phyloP scores from a whole-genome alignment of 129 eudicot genomes.

The Rutidosis leptorrhynchoides region DNA sequence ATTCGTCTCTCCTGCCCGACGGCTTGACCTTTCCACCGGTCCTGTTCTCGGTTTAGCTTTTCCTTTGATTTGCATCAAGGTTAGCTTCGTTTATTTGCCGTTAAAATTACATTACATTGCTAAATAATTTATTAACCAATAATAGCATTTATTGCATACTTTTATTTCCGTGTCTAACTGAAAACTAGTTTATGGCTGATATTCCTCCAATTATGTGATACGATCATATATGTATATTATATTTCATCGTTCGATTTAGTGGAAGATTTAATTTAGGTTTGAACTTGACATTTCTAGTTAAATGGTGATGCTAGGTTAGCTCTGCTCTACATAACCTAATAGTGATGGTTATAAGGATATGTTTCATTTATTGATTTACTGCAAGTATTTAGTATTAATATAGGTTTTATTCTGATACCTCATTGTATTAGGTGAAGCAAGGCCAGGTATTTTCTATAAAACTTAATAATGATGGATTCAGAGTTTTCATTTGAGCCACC shows the following conservation, averaged over 20 bases:
- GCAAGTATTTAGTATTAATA: no score
- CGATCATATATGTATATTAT: no score
- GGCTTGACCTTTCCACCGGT: not conserved
- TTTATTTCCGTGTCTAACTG: no score
- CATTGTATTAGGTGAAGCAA: not conserved
- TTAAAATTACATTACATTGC: not conserved
- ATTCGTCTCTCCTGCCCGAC: not conserved
- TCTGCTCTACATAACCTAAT: not conserved
- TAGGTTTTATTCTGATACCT: not conserved
- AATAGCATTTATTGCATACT: not conserved
- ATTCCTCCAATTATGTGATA: no score
- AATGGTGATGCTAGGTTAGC: not conserved
- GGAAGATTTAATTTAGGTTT: no score
- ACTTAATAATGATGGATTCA: slow-evolving; percentile 27
- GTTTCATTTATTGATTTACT: not conserved
- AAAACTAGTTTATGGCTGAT: no score
- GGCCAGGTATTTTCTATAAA: not conserved
- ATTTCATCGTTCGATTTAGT: no score
- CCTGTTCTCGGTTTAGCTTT: not conserved
- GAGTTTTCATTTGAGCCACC: slow-evolving; percentile 69
- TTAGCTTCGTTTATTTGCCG: not conserved
- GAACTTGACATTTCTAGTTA: no score
- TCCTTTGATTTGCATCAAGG: not conserved
- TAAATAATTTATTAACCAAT: no score
- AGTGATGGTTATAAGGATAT: not conserved